A percentile compares a stretch with the other conserved stretches of the same genome.
Evolutionary conservation across 176 grass and related monocot genomes (phyloP).

Genomic region (Bromus sterilis): DNA sequence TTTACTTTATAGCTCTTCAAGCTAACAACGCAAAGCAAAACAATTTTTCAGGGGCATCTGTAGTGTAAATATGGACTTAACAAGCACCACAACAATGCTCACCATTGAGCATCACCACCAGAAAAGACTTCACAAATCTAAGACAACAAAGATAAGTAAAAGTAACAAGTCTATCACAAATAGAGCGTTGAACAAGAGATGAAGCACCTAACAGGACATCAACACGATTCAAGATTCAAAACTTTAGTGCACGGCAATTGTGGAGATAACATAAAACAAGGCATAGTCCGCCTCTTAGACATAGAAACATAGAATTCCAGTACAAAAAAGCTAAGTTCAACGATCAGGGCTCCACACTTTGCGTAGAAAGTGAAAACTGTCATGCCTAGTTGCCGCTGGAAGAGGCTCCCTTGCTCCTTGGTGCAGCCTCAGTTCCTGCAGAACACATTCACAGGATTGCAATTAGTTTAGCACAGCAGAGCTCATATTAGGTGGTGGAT

Average conservation of each 20-base stretch:
- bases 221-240: slow-evolving; percentile 2
- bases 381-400: slow-evolving; percentile 30
- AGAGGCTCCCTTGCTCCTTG: slow-evolving; percentile 58
- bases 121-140: too few relatives aligned
- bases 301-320: slow-evolving; percentile 5
- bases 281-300: neutral
- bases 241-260: slow-evolving; percentile 23
- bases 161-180: neutral
- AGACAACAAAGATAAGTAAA: too few relatives aligned
- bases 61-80: too few relatives aligned
- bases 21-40: too few relatives aligned
- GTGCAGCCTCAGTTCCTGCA: slow-evolving; percentile 52
- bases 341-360: neutral
- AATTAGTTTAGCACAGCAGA: neutral
- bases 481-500: neutral
- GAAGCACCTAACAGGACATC: neutral
- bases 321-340: slow-evolving; percentile 22
- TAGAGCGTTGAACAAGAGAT: neutral
- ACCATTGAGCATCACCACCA: too few relatives aligned
- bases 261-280: slow-evolving; percentile 22
- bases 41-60: too few relatives aligned
- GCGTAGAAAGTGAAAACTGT: neutral
- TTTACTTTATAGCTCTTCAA: too few relatives aligned
- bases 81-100: too few relatives aligned
- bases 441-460: neutral